Evolutionary conservation across 2,329 filamentous ascomycete species (phyloP).

Genomic region (Ophiostoma quercus): DNA sequence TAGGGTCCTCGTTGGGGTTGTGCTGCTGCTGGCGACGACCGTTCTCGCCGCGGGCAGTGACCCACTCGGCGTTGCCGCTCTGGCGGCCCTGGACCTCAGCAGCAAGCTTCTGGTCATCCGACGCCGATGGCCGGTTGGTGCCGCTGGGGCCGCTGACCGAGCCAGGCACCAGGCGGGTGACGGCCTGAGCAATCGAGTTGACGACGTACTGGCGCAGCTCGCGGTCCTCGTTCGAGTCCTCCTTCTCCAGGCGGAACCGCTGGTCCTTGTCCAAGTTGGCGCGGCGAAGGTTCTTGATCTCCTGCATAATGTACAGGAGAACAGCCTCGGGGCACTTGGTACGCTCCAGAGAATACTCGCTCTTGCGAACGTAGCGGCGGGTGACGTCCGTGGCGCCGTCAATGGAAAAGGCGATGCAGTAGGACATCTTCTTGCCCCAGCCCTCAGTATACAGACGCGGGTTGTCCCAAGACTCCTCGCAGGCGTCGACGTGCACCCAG

Average conservation of each 20-base stretch:
- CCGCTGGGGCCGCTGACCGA: conserved; percentile 29
- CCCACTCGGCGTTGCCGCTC: conserved; percentile 37
- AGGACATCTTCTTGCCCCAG: conserved; percentile 94
- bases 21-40: conserved; percentile 29
- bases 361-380: conserved; percentile 64
- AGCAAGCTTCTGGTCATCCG: conserved; percentile 56
- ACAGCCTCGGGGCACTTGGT: conserved; percentile 82
- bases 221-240: conserved; percentile 68
- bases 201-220: conserved; percentile 72
- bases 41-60: conserved; percentile 36
- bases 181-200: conserved; percentile 65
- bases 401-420: conserved; percentile 93
- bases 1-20: conserved; percentile 28
- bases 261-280: conserved; percentile 81
- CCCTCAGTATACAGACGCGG: conserved; percentile 88
- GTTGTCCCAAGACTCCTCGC: conserved; percentile 93
- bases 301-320: conserved; percentile 82
- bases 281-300: conserved; percentile 80
- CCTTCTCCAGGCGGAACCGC: conserved; percentile 72
- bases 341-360: conserved; percentile 66
- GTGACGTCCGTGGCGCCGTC: conserved; percentile 70
- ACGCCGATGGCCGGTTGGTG: conserved; percentile 22
- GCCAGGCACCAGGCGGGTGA: conserved; percentile 61
- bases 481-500: conserved; percentile 96
- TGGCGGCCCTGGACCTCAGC: conserved; percentile 51